Evolutionary conservation across 257 asterid species (phyloP).

Genomic region (Galeopsis tetrahit): DNA sequence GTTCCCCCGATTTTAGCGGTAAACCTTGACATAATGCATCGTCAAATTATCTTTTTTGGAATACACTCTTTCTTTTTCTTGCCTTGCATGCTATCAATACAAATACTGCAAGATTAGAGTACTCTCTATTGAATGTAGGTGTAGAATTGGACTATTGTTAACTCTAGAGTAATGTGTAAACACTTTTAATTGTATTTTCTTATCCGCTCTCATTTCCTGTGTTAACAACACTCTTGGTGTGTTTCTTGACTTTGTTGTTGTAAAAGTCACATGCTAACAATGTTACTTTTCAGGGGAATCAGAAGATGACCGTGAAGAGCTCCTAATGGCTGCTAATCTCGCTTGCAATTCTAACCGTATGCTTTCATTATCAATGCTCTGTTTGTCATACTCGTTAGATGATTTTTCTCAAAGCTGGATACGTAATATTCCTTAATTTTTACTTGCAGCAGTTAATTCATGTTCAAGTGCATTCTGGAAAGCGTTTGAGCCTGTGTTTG

Average conservation of each 20-base stretch:
- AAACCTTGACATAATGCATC: conserved; percentile 33
- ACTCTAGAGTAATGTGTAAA: conserved; percentile 7
- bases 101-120: conserved; percentile 16
- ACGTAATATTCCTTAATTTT: conserved; percentile 24
- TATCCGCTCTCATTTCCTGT: conserved; percentile 1
- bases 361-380: conserved; percentile 32
- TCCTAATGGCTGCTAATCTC: conserved; percentile 68
- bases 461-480: conserved; percentile 84
- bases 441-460: conserved; percentile 60
- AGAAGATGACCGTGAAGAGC: conserved; percentile 90
- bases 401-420: conserved; percentile 26
- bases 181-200: neutral
- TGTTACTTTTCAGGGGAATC: conserved; percentile 69
- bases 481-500: conserved; percentile 63
- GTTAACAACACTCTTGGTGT: neutral
- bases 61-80: conserved; percentile 18
- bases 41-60: conserved; percentile 14
- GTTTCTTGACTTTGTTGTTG: conserved; percentile 21
- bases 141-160: conserved; percentile 13
- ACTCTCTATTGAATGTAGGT: conserved; percentile 18
- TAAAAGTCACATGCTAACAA: conserved; percentile 27
- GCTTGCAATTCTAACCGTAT: conserved; percentile 66
- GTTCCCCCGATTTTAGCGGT: conserved; percentile 88
- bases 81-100: conserved; percentile 6
- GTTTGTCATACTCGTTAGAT: conserved; percentile 10